Base-by-base conservation (phyloP, 2,329 filamentous ascomycete genomes). In the Arthrobotrys musiformis region DNA sequence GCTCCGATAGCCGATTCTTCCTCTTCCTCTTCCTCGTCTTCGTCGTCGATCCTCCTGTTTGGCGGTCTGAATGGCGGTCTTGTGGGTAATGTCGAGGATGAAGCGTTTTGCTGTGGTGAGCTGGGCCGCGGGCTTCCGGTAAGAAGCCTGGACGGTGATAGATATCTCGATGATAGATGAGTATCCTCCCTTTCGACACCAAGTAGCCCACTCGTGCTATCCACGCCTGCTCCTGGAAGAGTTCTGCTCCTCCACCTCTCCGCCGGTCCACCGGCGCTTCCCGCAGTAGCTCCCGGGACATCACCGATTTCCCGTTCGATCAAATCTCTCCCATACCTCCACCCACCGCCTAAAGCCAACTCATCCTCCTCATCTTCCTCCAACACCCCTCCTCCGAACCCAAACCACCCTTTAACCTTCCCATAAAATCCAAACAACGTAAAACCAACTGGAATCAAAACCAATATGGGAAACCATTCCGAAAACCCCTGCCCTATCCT, bases 371-470 rank as follows among this genome's bases (percentile, higher is more conserved):
- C 88, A 11, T 91, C 89, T 13, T 91, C 91, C 42, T 94, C 92
- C 37, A 93, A 92, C 48, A 94, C 89, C 0, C 94, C 85, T 42
- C 93, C 89, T 37, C 91, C 92, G 73, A 96, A 93, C 13, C 95
- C 94, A 70, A 94, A 88, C 67, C 91, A 83, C 26, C 90, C 90
- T 83, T 91, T 92, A 28, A 94, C 88, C 79, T 89, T 91, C 44
- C 93, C 91, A 82, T 99, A 99, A 0, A 98, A 85, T 28, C 94
- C 94, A 84, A 98, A 97, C 0, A 94, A 84, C 0, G 93, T 94
- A 2, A 94, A 94, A 24, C 89, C 87, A 1, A 97, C 92, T 0
- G 95, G 95, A 0, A 98, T 82, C 19, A 98, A 86, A 33, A 99
- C 90, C 79, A 98, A 90, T 6, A 94, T 89, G 0, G 95, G 95